Evolutionary conservation across 352 stramenopile genomes (phyloP), one percentile per base, ranked within the genome.

Genomic region (Blastocystis sp.): DNA sequence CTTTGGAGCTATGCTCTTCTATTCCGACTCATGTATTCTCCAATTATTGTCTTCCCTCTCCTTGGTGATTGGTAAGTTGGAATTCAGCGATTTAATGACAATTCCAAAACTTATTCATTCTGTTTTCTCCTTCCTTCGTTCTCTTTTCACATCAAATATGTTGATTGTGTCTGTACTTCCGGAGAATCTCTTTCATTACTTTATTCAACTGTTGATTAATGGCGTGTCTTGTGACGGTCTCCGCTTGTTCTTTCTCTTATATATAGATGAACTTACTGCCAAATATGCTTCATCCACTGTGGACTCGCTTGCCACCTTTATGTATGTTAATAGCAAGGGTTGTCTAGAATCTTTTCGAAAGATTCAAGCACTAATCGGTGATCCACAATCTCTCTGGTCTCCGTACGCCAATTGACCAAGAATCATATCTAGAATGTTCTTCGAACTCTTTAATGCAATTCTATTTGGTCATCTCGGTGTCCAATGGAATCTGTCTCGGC

Each of bases 1-100:
- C 6, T 84, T 84, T 44, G 73, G 73, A 17, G 73, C 73, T 4
- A 53, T 84, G 30, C 5, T 84, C 19, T 84, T 35, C 54, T 84
- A 84, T 44, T n/a, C 64, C 4, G 73, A 84, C 30, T 13, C 13
- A 5, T 69, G n/a, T 30, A 22, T 84, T 22, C 37, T 68, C 11
- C n/a, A 66, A 9, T 35, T 84, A 37, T 53, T 84, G 48, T 27
- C 2, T 1, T 37, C 53, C 15, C 24, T 84, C 15, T 24, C 53
- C 15, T 1, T 27, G 13, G 54, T 60, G 7, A 9, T 84, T 7
- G 9, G 6, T 1, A 13, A 15, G 11, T 24, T 68, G 3, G 56
- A 64, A 27, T 37, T 84, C 19, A 68, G 13, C 19, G 73, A 68
- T n/a, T 40, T 84, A 0, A n/a, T 42, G 6, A 24, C 27, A 37